Base-by-base conservation (phyloP, 2,329 filamentous ascomycete genomes). In the Fusarium oligoseptatum region DNA sequence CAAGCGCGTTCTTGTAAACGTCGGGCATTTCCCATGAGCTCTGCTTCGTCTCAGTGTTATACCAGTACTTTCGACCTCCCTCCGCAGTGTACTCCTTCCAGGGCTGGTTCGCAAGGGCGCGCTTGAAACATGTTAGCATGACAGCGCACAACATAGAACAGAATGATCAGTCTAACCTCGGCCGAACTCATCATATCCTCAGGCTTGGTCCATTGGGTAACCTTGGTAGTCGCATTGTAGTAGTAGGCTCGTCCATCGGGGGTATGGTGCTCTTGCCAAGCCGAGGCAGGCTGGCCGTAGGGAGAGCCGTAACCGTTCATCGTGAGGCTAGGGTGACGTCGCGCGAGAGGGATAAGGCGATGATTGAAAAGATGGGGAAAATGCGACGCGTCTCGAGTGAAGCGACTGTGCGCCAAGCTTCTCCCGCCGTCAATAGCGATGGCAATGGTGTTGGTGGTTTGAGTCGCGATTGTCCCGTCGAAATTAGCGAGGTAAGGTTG, bases 21-120 rank as follows among this genome's bases (percentile, higher is more conserved):
- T 95, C 93, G 66, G 97, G 97, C 89, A 98, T 95, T 80, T 95
- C 93, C 97, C 97, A 99, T 36, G 94, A 95, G 82, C 95, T 98
- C 85, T 95, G 90, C 84, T 96, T 95, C 52, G 94, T 95, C 83
- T 97, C 93, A 37, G 92, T 94, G 83, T 99, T 97, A 83, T 95
- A 96, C 94, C 95, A 99, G 84, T 99, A 99, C 81, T 96, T 94
- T 78, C 92, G 92, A 56, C 96, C 97, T 74, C 94, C 94, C 72
- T 95, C 92, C 24, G 94, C 92, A 29, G 93, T 95, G 80, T 97
- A 97, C 83, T 98, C 95, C 80, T 96, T 97, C 95, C 95, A 99
- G 74, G 94, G 94, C 77, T 97, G 94, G 78, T 92, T 92, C 60
- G 93, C 89, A 57, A 97, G 88, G 64, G 94, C 94, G 80, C 93